Evolutionary conservation across 2,329 filamentous ascomycete species (phyloP).

Genomic region (Xylaria hypoxylon): DNA sequence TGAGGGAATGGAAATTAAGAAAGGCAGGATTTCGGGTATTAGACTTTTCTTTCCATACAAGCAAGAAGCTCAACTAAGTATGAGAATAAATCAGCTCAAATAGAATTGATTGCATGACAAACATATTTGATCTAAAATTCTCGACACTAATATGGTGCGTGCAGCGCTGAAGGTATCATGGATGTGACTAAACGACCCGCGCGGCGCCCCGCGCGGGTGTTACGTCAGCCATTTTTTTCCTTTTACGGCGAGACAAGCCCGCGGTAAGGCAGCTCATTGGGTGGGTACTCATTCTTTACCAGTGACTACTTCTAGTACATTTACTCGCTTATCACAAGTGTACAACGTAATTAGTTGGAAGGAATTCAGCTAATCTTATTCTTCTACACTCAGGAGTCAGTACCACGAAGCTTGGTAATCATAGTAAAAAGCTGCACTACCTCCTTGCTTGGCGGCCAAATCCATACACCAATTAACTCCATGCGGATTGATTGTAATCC

Average conservation of each 20-base stretch:
- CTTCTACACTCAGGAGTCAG: no score
- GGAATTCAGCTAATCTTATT: no score
- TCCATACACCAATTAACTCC: not conserved
- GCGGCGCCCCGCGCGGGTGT: constrained; percentile 28
- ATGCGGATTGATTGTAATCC: not conserved
- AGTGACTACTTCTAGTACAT: no score
- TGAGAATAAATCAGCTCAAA: not conserved
- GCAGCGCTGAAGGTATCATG: no score
- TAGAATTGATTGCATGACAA: constrained; percentile 10
- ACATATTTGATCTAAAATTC: not conserved
- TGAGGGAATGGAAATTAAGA: not conserved
- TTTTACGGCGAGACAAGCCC: constrained; percentile 19
- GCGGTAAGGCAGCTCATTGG: constrained; percentile 28
- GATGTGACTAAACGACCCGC: no score
- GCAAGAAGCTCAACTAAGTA: not conserved
- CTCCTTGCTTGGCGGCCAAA: not conserved
- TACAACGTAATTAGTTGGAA: no score
- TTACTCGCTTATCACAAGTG: not conserved
- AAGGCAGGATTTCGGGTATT: not conserved
- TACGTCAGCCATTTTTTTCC: constrained; percentile 26
- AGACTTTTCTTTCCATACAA: not conserved
- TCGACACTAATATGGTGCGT: no score
- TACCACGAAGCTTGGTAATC: not conserved
- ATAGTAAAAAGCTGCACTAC: not conserved
- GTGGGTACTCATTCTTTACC: no score